Percentiles rank a stretch among this genome's conserved stretches.
These are phyloP conservation scores for Colletotrichum tofieldiae DNA, from an alignment of 2,329 filamentous ascomycete genomes.

Conservation along the genomic window DNA sequence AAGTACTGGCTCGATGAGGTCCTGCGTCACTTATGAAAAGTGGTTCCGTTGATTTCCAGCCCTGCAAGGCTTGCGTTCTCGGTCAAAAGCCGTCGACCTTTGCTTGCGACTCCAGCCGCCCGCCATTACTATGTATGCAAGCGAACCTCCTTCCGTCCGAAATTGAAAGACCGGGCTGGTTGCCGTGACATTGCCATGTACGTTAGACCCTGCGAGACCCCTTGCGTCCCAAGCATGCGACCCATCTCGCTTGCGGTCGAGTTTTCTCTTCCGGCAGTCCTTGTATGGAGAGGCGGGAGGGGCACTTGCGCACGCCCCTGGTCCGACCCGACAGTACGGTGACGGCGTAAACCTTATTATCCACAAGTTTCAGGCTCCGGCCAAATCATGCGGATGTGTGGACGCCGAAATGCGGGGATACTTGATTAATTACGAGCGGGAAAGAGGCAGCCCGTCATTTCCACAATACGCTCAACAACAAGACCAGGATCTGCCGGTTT, in stretches of 20 bases:
- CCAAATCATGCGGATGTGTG: no score
- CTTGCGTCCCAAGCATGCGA: no score
- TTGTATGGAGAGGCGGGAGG: no score
- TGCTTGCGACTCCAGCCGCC: neutral
- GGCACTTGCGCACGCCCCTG: neutral
- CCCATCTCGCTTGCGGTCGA: neutral
- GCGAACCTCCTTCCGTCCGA: neutral
- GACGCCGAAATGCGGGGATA: no score
- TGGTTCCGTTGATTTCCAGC: neutral
- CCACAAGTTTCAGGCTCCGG: constrained; percentile 6
- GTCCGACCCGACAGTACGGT: constrained; percentile 2
- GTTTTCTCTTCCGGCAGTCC: constrained; percentile 2
- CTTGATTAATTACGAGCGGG: no score
- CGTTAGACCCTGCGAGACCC: neutral
- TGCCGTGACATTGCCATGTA: neutral
- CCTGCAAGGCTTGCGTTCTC: neutral
- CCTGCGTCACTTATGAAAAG: neutral
- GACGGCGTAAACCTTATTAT: constrained; percentile 14
- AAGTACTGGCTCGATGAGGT: neutral
- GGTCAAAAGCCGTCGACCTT: neutral
- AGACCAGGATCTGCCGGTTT: no score
- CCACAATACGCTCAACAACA: no score
- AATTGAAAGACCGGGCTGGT: neutral
- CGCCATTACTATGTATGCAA: no score
- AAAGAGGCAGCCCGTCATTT: no score